Conservation (phyloP, 2,329 filamentous ascomycete species). For the Dactylella cylindrospora region DNA sequence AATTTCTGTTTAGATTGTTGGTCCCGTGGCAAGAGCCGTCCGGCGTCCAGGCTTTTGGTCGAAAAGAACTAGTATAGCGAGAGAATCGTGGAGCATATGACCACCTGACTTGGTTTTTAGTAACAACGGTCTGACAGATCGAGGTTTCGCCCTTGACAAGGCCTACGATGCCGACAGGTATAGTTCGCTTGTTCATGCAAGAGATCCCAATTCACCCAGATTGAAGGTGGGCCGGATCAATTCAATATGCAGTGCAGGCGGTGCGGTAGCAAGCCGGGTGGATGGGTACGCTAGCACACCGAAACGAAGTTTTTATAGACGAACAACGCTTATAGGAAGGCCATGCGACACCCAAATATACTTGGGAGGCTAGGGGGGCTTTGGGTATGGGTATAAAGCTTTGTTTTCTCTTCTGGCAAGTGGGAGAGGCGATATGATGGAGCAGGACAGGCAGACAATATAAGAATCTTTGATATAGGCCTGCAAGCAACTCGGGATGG, state of each 20-base stretch:
- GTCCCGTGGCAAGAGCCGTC: conserved; percentile 32
- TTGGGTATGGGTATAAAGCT: background rate
- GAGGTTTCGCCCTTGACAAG: conserved; percentile 33
- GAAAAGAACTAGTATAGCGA: too few relatives aligned
- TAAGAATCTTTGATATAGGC: background rate
- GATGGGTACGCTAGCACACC: conserved; percentile 30
- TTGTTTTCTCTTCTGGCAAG: too few relatives aligned
- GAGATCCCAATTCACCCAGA: conserved; percentile 42
- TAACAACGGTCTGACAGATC: conserved; percentile 35
- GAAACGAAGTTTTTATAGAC: conserved; percentile 28
- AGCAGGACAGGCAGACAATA: background rate
- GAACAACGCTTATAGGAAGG: conserved; percentile 19
- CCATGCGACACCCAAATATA: conserved; percentile 39
- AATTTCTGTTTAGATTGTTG: conserved; percentile 24
- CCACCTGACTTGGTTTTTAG: conserved; percentile 44
- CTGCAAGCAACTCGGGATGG: background rate
- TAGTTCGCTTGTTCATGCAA: conserved; percentile 44
- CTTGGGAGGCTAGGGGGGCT: conserved; percentile 3
- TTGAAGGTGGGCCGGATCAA: conserved; percentile 42
- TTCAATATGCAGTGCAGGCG: conserved; percentile 36
- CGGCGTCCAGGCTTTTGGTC: conserved; percentile 23
- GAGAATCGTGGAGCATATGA: conserved; percentile 42
- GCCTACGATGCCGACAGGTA: conserved; percentile 28
- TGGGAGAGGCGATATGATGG: background rate
- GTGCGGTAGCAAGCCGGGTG: conserved; percentile 21